Evolutionary conservation across 768 basidiomycete species (phyloP).

Genomic region (Russula foetens): DNA sequence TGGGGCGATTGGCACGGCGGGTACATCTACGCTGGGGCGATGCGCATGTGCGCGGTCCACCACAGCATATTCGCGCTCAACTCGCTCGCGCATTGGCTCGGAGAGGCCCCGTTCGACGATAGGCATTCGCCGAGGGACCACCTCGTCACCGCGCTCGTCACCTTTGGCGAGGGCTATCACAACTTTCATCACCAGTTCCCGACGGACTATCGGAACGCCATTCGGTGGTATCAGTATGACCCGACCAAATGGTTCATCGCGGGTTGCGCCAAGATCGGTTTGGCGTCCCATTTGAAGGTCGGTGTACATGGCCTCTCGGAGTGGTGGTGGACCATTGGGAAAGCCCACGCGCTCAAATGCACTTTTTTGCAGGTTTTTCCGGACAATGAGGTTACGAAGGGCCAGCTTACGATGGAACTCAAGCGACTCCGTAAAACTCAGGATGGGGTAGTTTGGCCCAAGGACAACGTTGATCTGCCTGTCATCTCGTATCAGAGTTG

Average conservation of each 20-base stretch:
- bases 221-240: constrained; percentile 89
- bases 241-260: constrained; percentile 90
- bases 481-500: neutral
- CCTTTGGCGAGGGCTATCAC: constrained; percentile 94
- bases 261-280: constrained; percentile 47
- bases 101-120: constrained; percentile 87
- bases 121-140: constrained; percentile 90
- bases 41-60: constrained; percentile 47
- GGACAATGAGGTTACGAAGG: constrained; percentile 70
- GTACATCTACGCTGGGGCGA: constrained; percentile 47
- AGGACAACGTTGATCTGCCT: constrained; percentile 35
- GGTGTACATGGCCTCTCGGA: neutral
- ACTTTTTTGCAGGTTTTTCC: constrained; percentile 37
- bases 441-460: constrained; percentile 72
- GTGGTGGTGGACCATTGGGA: neutral
- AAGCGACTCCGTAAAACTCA: constrained; percentile 75
- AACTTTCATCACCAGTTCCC: constrained; percentile 97
- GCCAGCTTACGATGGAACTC: constrained; percentile 87
- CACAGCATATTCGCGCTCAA: constrained; percentile 84
- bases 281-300: constrained; percentile 49
- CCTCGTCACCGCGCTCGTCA: constrained; percentile 78
- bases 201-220: constrained; percentile 93
- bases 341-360: neutral
- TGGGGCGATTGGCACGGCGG: constrained; percentile 87
- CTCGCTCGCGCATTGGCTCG: constrained; percentile 93